Conservation (phyloP, 2,329 filamentous ascomycete species). For the Trichophaea hybrida region DNA sequence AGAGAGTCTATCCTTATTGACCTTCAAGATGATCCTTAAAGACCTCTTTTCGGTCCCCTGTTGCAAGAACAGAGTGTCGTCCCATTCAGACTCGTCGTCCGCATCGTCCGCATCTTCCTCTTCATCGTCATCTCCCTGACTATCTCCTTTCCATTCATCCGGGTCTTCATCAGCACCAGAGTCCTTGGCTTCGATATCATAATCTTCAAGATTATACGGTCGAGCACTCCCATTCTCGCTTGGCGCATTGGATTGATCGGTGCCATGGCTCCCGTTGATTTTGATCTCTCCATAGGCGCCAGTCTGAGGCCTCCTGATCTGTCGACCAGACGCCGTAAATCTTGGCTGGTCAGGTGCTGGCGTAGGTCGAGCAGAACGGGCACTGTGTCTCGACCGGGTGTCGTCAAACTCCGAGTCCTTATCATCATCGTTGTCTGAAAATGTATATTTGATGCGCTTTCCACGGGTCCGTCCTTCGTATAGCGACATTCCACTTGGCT, state of each 20-base stretch:
- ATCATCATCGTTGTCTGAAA: slow-evolving; percentile 66
- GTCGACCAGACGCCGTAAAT: slow-evolving; percentile 72
- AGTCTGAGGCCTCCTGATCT: slow-evolving; percentile 52
- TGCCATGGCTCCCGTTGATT: slow-evolving; percentile 36
- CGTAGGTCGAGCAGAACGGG: slow-evolving; percentile 35
- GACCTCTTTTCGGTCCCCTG: slow-evolving; percentile 14
- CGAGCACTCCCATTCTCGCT: slow-evolving; percentile 37
- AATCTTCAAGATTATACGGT: slow-evolving; percentile 51
- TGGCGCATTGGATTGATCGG: slow-evolving; percentile 30
- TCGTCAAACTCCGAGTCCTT: slow-evolving; percentile 48
- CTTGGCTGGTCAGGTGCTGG: slow-evolving; percentile 51
- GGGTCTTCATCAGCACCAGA: slow-evolving; percentile 57
- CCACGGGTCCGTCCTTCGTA: slow-evolving; percentile 94
- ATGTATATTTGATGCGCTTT: slow-evolving; percentile 93
- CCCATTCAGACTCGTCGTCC: slow-evolving; percentile 30
- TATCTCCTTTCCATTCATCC: slow-evolving; percentile 44
- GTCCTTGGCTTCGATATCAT: slow-evolving; percentile 59
- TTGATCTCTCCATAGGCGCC: slow-evolving; percentile 49
- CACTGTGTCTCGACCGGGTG: slow-evolving; percentile 56
- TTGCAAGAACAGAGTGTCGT: slow-evolving; percentile 1
- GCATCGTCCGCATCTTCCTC: slow-evolving; percentile 44
- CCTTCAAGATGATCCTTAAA: slow-evolving; percentile 19
- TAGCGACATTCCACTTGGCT: slow-evolving; percentile 79
- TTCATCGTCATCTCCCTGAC: slow-evolving; percentile 33
- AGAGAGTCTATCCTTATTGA: slow-evolving; percentile 5